Conservation (phyloP, 2,329 filamentous ascomycete species). For the Rasamsonia emersonii region DNA sequence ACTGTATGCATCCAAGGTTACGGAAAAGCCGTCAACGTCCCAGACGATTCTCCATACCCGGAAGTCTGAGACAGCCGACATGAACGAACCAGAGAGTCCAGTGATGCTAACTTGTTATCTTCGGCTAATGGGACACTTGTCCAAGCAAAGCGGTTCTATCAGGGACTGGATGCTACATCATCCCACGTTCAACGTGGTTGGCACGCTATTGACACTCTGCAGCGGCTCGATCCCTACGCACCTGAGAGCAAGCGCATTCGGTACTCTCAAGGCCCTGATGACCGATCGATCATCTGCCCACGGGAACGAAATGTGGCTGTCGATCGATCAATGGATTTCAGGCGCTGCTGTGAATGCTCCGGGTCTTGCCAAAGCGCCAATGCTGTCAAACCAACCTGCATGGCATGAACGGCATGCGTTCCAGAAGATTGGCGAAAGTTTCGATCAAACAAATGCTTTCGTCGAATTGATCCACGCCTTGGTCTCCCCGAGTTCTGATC, state of each 20-base stretch:
- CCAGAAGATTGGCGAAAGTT: constrained; percentile 64
- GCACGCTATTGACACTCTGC: constrained; percentile 69
- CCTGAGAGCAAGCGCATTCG: constrained; percentile 75
- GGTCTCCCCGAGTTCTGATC: constrained; percentile 47
- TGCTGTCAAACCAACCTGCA: constrained; percentile 30
- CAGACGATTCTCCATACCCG: constrained; percentile 50
- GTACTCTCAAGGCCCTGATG: constrained; percentile 66
- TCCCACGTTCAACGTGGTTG: constrained; percentile 59
- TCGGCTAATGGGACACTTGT: constrained; percentile 74
- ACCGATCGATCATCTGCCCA: constrained; percentile 61
- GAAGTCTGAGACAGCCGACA: constrained; percentile 56
- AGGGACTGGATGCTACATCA: constrained; percentile 64
- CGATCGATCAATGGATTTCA: constrained; percentile 70
- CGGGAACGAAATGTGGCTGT: constrained; percentile 68
- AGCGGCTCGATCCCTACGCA: constrained; percentile 67
- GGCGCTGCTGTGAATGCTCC: constrained; percentile 36
- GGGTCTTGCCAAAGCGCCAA: constrained; percentile 40
- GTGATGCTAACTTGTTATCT: constrained; percentile 96
- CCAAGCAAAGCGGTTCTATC: constrained; percentile 62
- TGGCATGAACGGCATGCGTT: constrained; percentile 55
- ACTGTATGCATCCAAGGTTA: constrained; percentile 71
- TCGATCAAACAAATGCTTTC: constrained; percentile 80
- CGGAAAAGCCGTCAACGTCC: constrained; percentile 56
- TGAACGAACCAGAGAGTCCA: constrained; percentile 87
- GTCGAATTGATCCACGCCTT: constrained; percentile 67